phyloP scores from a whole-genome alignment of 768 basidiomycete species.

The Lentinula raphanica region DNA sequence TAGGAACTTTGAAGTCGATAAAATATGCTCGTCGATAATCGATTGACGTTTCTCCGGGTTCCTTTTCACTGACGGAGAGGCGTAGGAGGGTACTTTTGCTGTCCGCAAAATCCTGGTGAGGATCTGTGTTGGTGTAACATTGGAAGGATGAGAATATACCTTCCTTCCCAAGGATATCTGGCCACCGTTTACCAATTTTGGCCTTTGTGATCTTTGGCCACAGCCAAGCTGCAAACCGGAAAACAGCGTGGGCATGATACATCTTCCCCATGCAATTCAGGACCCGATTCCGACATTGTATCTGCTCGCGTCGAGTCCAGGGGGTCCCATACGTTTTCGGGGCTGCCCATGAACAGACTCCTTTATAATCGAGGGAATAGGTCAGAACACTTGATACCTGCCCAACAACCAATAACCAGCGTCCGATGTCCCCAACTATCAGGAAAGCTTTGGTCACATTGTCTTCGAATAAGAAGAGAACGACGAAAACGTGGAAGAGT shows the following conservation, averaged over 20 bases:
- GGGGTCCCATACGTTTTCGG: not conserved
- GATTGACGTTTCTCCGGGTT: not conserved
- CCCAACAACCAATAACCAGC: slow-evolving; percentile 3
- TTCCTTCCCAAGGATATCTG: not conserved
- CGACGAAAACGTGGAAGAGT: not conserved
- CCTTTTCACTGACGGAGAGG: not conserved
- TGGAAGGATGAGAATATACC: not conserved
- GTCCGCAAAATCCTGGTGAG: not conserved
- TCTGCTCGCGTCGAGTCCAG: not conserved
- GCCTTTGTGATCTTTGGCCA: not conserved
- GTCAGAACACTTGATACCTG: slow-evolving; percentile 3
- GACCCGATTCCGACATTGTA: not conserved
- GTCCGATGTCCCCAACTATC: slow-evolving; percentile 3
- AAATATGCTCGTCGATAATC: not conserved
- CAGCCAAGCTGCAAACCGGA: not conserved
- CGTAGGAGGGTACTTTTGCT: not conserved
- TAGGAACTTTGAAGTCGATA: slow-evolving; percentile 4
- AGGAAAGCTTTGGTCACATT: not conserved
- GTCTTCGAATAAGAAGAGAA: slow-evolving; percentile 2
- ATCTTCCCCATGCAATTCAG: not conserved
- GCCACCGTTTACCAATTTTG: not conserved
- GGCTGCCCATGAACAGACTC: slow-evolving; percentile 2
- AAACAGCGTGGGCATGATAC: not conserved
- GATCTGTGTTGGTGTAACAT: not conserved
- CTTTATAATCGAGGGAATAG: slow-evolving; percentile 6